Base-by-base conservation (phyloP, 352 stramenopile species). In the Phytophthora vignae region DNA sequence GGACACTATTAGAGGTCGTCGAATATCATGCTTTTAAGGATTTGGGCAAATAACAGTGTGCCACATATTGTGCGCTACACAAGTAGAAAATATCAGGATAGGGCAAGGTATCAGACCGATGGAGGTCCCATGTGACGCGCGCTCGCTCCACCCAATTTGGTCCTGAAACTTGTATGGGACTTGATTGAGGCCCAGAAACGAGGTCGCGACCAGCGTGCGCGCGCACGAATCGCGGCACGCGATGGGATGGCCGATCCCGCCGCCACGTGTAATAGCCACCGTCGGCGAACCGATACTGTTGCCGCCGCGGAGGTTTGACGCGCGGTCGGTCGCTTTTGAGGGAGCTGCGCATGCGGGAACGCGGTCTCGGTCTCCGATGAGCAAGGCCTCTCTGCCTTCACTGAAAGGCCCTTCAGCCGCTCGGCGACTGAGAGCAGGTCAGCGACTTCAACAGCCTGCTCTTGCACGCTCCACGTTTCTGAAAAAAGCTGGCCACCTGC, bases 81-180 rank as follows among this genome's bases (percentile, higher is more conserved):
- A n/a, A n/a, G 40, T 48, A 9, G 14, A 48, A 21, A 48, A 19
- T 21, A 21, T 19, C 15, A 21, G 7, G 40, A 48, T 48, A 48
- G 12, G 3, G n/a, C 40, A 15, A 15, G 40, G 40, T 48, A 48
- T 48, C 40, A 48, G 2, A 4, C 14, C 40, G 40, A 48, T 3
- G 38, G 19, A 60, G 10, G 25, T 46, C 19, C 55, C 14, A 29
- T 36, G 14, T 8, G 21, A 11, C 8, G 19, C 25, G 31, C 12
- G 8, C 48, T 71, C 33, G 71, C 68, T 67, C 68, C 68, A 76
- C 68, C 40, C 68, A 64, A 72, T 76, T 63, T 63, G 29, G 48
- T 46, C 40, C 48, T 53, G 15, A 11, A 29, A 25, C 19, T 60
- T 65, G 44, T 65, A 70, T 69, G 12, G 40, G 6, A 49, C 54